Evolutionary conservation across 2,329 filamentous ascomycete species (phyloP).

Genomic region (Verticillium alfalfae): DNA sequence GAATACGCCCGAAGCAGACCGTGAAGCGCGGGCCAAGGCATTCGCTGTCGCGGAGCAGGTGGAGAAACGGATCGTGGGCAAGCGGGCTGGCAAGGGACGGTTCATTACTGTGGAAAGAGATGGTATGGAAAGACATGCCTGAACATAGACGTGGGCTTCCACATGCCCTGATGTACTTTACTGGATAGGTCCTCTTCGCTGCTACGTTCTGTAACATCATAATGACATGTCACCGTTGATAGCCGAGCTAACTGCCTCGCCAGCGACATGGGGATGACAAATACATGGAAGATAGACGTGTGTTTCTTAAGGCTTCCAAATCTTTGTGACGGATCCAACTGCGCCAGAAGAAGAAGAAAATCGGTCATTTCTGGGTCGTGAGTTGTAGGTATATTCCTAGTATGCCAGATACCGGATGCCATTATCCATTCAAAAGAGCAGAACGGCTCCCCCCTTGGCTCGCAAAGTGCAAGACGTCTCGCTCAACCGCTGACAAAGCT

Average conservation of each 20-base stretch:
- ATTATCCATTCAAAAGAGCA: neutral
- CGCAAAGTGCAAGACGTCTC: neutral
- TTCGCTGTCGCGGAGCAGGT: constrained; percentile 31
- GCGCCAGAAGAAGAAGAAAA: neutral
- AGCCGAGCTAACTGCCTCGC: too few species aligned
- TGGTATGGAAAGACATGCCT: neutral
- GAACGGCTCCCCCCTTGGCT: too few species aligned
- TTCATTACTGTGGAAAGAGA: constrained; percentile 45
- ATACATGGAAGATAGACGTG: too few species aligned
- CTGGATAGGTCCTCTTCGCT: neutral
- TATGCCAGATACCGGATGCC: neutral
- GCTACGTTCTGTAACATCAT: neutral
- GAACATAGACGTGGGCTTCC: neutral
- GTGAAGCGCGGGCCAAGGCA: constrained; percentile 25
- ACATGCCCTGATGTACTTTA: neutral
- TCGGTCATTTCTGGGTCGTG: neutral
- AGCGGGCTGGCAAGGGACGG: constrained; percentile 41
- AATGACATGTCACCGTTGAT: too few species aligned
- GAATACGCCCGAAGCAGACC: constrained; percentile 25
- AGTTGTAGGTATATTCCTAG: neutral
- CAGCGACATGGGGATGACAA: too few species aligned
- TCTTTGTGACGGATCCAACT: too few species aligned
- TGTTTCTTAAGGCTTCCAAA: too few species aligned
- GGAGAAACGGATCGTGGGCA: constrained; percentile 40
- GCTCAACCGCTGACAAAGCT: neutral